These are phyloP conservation scores for Cupressus sempervirens DNA, from an alignment of 75 land plant genomes.

Conservation along the genomic window DNA sequence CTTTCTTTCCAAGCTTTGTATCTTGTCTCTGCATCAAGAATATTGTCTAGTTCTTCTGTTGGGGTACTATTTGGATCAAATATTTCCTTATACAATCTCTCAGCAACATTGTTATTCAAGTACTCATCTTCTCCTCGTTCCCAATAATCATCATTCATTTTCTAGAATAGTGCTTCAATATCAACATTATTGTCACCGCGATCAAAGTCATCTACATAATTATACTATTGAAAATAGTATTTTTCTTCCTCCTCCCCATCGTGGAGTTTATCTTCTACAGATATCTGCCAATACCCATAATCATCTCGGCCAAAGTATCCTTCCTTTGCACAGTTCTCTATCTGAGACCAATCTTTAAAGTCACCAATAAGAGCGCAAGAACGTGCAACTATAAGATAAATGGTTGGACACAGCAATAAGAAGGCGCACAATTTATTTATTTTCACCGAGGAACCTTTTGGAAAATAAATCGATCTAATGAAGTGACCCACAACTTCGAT, in stretches of 20 bases:
- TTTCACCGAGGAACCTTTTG: too few species aligned
- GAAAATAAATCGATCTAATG: too few species aligned
- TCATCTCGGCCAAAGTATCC: constrained; percentile 86
- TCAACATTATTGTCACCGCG: constrained; percentile 80
- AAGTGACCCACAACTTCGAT: too few species aligned
- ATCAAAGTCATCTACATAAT: constrained; percentile 84
- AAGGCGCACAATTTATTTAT: too few species aligned
- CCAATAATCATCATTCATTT: constrained; percentile 88
- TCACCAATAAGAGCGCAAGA: constrained; percentile 89
- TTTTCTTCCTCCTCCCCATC: constrained; percentile 79
- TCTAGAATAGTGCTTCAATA: constrained; percentile 60
- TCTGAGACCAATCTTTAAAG: constrained; percentile 87
- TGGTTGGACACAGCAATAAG: too few species aligned
- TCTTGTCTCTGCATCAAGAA: constrained; percentile 62
- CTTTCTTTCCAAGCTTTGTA: constrained; percentile 59
- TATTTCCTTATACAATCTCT: constrained; percentile 62
- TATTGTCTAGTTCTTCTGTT: constrained; percentile 56
- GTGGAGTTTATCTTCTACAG: constrained; percentile 79
- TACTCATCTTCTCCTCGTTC: constrained; percentile 91
- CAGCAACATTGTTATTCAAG: constrained; percentile 45
- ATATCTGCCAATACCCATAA: constrained; percentile 86
- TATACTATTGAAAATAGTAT: constrained; percentile 74
- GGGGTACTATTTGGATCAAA: constrained; percentile 80
- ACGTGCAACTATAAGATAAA: too few species aligned
- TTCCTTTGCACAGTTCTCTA: constrained; percentile 75